Base-by-base conservation (phyloP, 768 basidiomycete genomes). In the Tylopilus balloui region DNA sequence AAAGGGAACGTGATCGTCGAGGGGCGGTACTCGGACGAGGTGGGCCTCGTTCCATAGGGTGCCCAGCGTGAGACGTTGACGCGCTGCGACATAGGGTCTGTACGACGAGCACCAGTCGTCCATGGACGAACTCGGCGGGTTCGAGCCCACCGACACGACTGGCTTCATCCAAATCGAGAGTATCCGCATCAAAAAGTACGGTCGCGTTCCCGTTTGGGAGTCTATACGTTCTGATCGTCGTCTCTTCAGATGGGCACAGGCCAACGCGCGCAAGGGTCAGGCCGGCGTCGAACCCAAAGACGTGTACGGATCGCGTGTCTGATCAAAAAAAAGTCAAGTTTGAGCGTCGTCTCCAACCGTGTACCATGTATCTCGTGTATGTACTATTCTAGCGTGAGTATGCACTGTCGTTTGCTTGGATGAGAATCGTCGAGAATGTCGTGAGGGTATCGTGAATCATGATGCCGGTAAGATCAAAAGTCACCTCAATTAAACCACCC, bases 91-190 rank as follows among this genome's bases (percentile, higher is more conserved):
- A 10, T 53, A 90, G 86, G 90, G 91, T 65, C 78, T 99, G 21
- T 99, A 99, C 67, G 96, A 99, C 63, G 93, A 90, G 62, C 84
- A 84, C 27, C 79, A 96, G 71, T 92, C 91, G 10, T 96, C 93
- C 47, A 98, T 99, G 96, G 96, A 99, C 68, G 93, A 95, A 73
- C 83, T 97, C 50, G 95, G 96, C 52, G 95, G 94, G 36, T 98
- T 99, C 71, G 92, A 95, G 72, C 94, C 94, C 19, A 90, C 88
- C 27, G 92, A 95, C 63, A 93, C 93, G 29, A 81, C 88, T 42
- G 94, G 94, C 4, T 98, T 98, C 78, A 97, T 98, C 71, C 85
- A 88, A 63, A 97, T 99, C 56, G 91, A 96, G 69, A 91, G 91
- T 27, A 98, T 99, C 69, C 83, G 96, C 40, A 92, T 99, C 70